Evolutionary conservation across 2,329 filamentous ascomycete genomes (phyloP).

Genomic region (Talaromyces sp.): DNA sequence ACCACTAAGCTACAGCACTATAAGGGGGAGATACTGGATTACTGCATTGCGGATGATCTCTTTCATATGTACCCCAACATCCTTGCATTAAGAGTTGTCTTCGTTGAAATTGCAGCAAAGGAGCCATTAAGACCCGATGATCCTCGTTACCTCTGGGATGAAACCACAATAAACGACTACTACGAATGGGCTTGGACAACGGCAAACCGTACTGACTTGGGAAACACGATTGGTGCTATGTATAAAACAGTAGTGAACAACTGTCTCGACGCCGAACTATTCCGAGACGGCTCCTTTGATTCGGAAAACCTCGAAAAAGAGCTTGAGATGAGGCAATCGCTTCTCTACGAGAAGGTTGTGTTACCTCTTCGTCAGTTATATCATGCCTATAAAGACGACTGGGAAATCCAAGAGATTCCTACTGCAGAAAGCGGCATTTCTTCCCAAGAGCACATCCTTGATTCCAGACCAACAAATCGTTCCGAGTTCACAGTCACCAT

Average conservation of each 20-base stretch:
- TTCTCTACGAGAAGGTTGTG: constrained; percentile 5
- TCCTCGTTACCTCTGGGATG: not conserved
- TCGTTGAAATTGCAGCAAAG: constrained; percentile 4
- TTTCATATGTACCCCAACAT: constrained; percentile 1
- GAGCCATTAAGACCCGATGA: not conserved
- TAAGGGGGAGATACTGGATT: not conserved
- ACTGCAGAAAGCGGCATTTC: not conserved
- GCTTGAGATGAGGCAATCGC: not conserved
- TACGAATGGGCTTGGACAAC: constrained; percentile 3
- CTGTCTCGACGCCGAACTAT: constrained; percentile 1
- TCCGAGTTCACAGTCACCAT: constrained; percentile 18
- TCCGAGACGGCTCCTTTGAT: not conserved
- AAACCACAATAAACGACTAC: constrained; percentile 4
- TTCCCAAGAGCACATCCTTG: not conserved
- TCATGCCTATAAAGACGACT: not conserved
- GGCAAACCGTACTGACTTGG: not conserved
- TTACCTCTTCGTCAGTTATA: not conserved
- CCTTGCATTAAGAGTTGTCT: constrained; percentile 2
- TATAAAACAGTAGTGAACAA: constrained; percentile 1
- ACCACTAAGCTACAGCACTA: not conserved
- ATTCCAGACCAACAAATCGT: not conserved
- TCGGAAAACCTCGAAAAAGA: not conserved
- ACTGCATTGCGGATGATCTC: not conserved
- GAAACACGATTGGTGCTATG: not conserved
- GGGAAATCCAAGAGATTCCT: not conserved